A percentile compares a stretch with the other conserved stretches of the same genome.
Conservation (phyloP, 805 yeast species). For the Sungouiella blattae region DNA sequence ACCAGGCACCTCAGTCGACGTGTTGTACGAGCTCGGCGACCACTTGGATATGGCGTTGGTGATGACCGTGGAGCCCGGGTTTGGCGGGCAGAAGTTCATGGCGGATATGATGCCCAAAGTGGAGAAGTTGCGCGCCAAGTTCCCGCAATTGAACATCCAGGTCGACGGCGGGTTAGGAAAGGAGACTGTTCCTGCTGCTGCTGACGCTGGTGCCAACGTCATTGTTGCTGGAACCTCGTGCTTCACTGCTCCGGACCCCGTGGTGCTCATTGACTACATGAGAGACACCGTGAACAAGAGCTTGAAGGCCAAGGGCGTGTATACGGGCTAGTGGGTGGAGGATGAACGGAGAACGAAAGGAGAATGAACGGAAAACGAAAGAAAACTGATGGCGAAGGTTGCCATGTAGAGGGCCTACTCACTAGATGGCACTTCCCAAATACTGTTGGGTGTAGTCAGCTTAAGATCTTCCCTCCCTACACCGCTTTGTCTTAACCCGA, state of each 20-base stretch:
- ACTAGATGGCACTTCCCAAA: too few species aligned
- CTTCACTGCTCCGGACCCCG: slow-evolving; percentile 79
- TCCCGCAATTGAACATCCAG: slow-evolving; percentile 81
- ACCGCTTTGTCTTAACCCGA: too few species aligned
- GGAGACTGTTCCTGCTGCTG: slow-evolving; percentile 81
- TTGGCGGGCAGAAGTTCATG: slow-evolving; percentile 98
- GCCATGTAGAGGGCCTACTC: too few species aligned
- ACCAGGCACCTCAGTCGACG: slow-evolving; percentile 89
- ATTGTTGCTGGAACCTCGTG: slow-evolving; percentile 97
- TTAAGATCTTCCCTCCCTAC: too few species aligned
- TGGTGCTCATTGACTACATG: slow-evolving; percentile 65
- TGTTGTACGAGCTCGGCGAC: slow-evolving; percentile 68
- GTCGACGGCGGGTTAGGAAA: slow-evolving; percentile 96
- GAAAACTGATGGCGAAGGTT: too few species aligned
- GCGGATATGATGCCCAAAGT: slow-evolving; percentile 96
- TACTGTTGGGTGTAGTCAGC: too few species aligned
- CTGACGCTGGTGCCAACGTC: slow-evolving; percentile 97
- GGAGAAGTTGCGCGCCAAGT: slow-evolving; percentile 63
- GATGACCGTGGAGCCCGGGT: slow-evolving; percentile 99
- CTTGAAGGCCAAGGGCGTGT: slow-evolving; percentile 45
- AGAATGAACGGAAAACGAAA: too few species aligned
- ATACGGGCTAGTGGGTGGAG: slow-evolving; percentile 8
- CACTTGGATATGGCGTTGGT: slow-evolving; percentile 90
- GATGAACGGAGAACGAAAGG: too few species aligned
- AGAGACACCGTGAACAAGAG: slow-evolving; percentile 56